Evolutionary conservation across 768 basidiomycete species (phyloP).

Genomic region (Amanita fuliginea): DNA sequence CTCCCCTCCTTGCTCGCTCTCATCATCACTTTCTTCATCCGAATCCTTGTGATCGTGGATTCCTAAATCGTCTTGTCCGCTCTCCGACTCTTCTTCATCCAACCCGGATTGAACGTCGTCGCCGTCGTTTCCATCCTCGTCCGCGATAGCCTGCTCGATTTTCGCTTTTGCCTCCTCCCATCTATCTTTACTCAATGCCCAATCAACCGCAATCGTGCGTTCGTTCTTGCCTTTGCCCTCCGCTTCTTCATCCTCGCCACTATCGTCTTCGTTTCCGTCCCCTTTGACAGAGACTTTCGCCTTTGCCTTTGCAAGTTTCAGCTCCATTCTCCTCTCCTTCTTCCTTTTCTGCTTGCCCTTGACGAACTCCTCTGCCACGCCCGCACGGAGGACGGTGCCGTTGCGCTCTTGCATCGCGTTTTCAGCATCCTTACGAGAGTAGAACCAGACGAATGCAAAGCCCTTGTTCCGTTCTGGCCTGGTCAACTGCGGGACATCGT

Average conservation of each 20-base stretch:
- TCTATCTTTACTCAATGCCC: constrained; percentile 84
- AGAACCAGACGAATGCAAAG: too few relatives aligned
- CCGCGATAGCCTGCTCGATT: constrained; percentile 21
- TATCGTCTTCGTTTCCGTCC: constrained; percentile 15
- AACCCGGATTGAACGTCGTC: constrained; percentile 15
- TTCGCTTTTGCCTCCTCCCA: constrained; percentile 77
- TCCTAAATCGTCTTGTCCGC: constrained; percentile 31
- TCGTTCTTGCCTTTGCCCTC: constrained; percentile 26
- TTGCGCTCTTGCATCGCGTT: constrained; percentile 72
- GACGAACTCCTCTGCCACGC: constrained; percentile 44
- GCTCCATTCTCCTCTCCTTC: constrained; percentile 47
- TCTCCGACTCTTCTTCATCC: constrained; percentile 21
- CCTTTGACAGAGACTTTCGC: constrained; percentile 16
- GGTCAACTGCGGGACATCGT: constrained; percentile 11
- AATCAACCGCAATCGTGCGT: too few relatives aligned
- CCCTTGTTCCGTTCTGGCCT: too few relatives aligned
- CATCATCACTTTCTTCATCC: too few relatives aligned
- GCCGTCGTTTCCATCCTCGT: constrained; percentile 14
- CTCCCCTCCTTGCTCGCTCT: constrained; percentile 13
- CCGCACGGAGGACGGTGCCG: constrained; percentile 59
- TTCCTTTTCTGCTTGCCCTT: constrained; percentile 59
- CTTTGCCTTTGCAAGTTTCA: constrained; percentile 28
- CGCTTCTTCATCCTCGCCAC: constrained; percentile 21
- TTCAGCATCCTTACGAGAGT: constrained; percentile 78
- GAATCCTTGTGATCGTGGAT: constrained; percentile 30